Percentiles rank a stretch among this genome's conserved stretches.
These are phyloP conservation scores for Aspergillus fumigatus DNA, from an alignment of 2,329 filamentous ascomycete species.

Conservation along the genomic window DNA sequence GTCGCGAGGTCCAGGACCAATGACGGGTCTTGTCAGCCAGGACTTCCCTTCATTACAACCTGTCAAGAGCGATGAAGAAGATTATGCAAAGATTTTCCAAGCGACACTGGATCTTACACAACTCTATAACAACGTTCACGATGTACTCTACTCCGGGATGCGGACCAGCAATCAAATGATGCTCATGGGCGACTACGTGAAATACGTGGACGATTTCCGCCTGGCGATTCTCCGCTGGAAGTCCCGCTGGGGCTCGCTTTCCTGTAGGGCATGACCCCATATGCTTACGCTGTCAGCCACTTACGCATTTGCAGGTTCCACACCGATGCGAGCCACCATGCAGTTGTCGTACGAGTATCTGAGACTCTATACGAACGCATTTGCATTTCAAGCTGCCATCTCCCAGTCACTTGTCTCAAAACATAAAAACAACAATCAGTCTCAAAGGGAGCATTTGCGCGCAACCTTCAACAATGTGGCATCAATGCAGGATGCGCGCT, in stretches of 20 bases:
- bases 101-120: slow-evolving; percentile 68
- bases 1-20: slow-evolving; percentile 65
- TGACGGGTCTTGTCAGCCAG: slow-evolving; percentile 59
- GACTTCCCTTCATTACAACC: slow-evolving; percentile 65
- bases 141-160: slow-evolving; percentile 68
- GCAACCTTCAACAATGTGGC: slow-evolving; percentile 52
- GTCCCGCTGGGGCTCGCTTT: slow-evolving; percentile 62
- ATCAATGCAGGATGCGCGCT: slow-evolving; percentile 58
- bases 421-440: slow-evolving; percentile 31
- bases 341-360: slow-evolving; percentile 69
- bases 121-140: slow-evolving; percentile 68
- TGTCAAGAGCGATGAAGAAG: slow-evolving; percentile 55
- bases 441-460: slow-evolving; percentile 38
- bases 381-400: slow-evolving; percentile 68
- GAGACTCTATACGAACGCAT: slow-evolving; percentile 68
- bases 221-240: slow-evolving; percentile 67
- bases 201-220: slow-evolving; percentile 71
- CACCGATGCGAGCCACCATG: slow-evolving; percentile 62
- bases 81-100: slow-evolving; percentile 65
- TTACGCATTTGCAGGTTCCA: slow-evolving; percentile 47
- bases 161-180: slow-evolving; percentile 66
- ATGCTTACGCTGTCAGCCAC: not conserved
- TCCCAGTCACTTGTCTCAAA: slow-evolving; percentile 46
- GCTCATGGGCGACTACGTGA: slow-evolving; percentile 66
- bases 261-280: slow-evolving; percentile 45